Evolutionary conservation across 352 stramenopile genomes (phyloP).

Genomic region (Globisporangium iwayamae): DNA sequence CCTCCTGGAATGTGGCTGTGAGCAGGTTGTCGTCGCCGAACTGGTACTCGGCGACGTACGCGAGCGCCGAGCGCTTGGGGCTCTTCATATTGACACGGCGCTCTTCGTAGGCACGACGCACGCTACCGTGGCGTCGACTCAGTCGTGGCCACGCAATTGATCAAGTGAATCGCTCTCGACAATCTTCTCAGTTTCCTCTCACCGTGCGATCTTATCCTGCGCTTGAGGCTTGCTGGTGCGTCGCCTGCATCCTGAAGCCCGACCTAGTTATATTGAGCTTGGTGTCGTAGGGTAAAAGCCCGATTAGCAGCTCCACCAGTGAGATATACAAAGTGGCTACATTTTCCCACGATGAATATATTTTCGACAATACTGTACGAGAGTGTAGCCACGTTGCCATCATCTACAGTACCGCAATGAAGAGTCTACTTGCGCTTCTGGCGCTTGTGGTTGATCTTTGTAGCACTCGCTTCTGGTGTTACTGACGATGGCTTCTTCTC

Average conservation of each 20-base stretch:
- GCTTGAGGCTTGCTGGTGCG: no score
- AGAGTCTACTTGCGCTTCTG: background rate
- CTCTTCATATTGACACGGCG: slow-evolving; percentile 32
- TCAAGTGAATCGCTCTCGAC: no score
- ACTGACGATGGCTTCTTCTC: background rate
- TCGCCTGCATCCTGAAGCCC: background rate
- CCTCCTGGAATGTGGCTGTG: slow-evolving; percentile 44
- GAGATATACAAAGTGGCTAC: background rate
- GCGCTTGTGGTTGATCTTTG: background rate
- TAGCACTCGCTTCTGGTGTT: background rate
- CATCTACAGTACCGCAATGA: background rate
- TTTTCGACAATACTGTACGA: background rate
- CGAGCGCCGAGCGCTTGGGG: slow-evolving; percentile 32
- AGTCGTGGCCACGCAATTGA: no score
- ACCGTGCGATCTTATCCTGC: no score
- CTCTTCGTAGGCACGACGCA: background rate
- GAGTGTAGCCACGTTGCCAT: background rate
- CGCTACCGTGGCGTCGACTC: background rate
- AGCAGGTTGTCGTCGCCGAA: slow-evolving; percentile 62
- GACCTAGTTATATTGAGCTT: background rate
- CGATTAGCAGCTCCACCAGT: background rate
- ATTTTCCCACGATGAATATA: background rate
- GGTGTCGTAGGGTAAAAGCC: background rate
- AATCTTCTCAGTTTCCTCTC: no score
- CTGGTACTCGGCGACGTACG: slow-evolving; percentile 63